Percentiles rank a stretch among this genome's conserved stretches.
phyloP scores from a whole-genome alignment of 345 rosid genomes.

The Rhizophora apiculata region DNA sequence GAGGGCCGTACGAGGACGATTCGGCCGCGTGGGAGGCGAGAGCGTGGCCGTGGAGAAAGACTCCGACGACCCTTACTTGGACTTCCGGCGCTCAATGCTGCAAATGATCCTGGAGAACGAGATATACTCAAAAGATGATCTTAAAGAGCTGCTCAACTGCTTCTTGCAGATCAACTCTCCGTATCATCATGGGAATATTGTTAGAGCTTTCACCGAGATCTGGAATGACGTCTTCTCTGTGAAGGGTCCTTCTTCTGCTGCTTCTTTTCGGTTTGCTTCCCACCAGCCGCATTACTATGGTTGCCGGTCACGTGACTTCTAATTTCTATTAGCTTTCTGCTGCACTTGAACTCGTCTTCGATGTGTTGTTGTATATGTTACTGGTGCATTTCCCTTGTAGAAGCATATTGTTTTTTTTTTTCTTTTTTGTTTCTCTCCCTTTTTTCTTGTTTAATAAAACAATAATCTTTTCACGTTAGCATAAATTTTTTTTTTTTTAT shows the following conservation, averaged over 20 bases:
- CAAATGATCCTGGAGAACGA: conserved; percentile 91
- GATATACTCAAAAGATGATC: conserved; percentile 77
- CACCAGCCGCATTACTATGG: neutral
- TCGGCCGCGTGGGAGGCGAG: conserved; percentile 56
- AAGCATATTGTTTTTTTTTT: neutral
- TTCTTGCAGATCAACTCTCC: conserved; percentile 84
- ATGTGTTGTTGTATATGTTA: no score
- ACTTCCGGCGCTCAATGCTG: conserved; percentile 88
- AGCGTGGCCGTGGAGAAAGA: conserved; percentile 93
- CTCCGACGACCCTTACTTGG: conserved; percentile 85
- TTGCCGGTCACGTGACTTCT: neutral
- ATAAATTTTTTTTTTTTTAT: no score
- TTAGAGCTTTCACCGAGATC: conserved; percentile 88
- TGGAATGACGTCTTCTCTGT: conserved; percentile 78
- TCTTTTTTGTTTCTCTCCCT: no score
- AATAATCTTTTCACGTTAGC: no score
- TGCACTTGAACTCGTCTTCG: conserved; percentile 22
- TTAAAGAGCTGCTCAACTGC: conserved; percentile 75
- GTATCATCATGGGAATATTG: conserved; percentile 68
- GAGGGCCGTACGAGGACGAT: conserved; percentile 39
- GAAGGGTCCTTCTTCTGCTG: conserved; percentile 15
- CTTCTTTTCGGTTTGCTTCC: neutral
- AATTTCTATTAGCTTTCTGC: neutral
- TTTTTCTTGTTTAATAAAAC: no score
- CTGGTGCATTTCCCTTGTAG: neutral